Evolutionary conservation across 192 early-diverging fungal species (phyloP).

Genomic region (Umbelopsis sp.): DNA sequence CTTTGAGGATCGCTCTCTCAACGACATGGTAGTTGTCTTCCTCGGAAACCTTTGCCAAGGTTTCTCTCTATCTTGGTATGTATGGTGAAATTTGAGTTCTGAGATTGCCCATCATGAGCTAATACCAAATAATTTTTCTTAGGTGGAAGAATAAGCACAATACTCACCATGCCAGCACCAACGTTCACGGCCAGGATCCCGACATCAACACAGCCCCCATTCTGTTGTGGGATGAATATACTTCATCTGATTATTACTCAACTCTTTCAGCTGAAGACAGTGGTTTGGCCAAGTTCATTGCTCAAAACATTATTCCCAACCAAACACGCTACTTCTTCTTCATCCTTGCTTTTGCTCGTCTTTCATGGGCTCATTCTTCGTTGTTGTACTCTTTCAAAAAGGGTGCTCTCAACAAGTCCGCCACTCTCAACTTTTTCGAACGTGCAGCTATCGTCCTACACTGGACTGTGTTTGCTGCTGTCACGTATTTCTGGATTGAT

Average conservation of each 20-base stretch:
- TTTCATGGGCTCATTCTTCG: conserved; percentile 78
- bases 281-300: conserved; percentile 64
- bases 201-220: conserved; percentile 85
- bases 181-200: conserved; percentile 79
- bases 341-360: conserved; percentile 69
- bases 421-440: conserved; percentile 53
- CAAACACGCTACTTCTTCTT: conserved; percentile 72
- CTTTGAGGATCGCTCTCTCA: conserved; percentile 66
- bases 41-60: conserved; percentile 78
- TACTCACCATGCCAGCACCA: conserved; percentile 82
- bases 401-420: conserved; percentile 49
- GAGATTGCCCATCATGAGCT: background rate
- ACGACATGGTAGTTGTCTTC: conserved; percentile 67
- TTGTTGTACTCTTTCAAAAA: conserved; percentile 55
- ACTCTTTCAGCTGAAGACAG: conserved; percentile 49
- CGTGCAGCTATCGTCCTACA: conserved; percentile 60
- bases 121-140: conserved; percentile 1
- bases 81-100: conserved; percentile 10
- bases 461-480: conserved; percentile 68
- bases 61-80: conserved; percentile 73
- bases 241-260: conserved; percentile 54
- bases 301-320: conserved; percentile 45
- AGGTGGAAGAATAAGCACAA: conserved; percentile 91
- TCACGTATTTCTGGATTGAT: conserved; percentile 48
- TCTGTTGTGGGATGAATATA: conserved; percentile 74